Percentiles rank a stretch among this genome's conserved stretches.
Conservation (phyloP, 2,329 filamentous ascomycete genomes). For the Ophiostoma sp. region DNA sequence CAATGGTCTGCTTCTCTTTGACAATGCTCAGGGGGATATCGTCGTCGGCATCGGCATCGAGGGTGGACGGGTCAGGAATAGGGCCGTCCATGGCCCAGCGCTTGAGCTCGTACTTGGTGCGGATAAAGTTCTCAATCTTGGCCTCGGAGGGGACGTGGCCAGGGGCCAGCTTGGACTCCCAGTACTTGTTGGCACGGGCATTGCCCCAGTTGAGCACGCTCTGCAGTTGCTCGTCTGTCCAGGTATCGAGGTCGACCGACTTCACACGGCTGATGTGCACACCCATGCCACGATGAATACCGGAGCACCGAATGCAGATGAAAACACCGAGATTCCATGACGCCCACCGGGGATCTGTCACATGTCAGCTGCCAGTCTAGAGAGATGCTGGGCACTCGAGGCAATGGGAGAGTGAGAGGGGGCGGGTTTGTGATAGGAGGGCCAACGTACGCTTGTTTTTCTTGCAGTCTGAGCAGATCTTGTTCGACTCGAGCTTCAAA, state of each 20-base stretch:
- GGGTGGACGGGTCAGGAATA: conserved; percentile 83
- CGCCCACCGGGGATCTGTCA: conserved; percentile 88
- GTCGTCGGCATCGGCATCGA: conserved; percentile 81
- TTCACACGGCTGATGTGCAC: conserved; percentile 98
- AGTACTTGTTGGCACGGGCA: conserved; percentile 94
- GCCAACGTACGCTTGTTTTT: conserved; percentile 79
- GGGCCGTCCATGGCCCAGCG: conserved; percentile 98
- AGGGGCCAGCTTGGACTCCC: conserved; percentile 88
- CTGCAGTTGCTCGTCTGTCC: conserved; percentile 96
- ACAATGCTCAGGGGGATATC: conserved; percentile 63
- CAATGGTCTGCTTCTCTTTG: conserved; percentile 61
- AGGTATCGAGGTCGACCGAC: conserved; percentile 93
- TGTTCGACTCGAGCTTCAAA: conserved; percentile 91
- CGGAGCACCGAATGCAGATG: conserved; percentile 95
- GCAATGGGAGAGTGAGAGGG: neutral
- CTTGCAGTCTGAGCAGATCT: conserved; percentile 97
- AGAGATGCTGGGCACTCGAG: neutral
- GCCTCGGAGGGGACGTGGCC: conserved; percentile 91
- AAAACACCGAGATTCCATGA: conserved; percentile 98
- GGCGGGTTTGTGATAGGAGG: neutral
- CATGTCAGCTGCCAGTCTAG: neutral
- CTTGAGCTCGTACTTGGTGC: conserved; percentile 98
- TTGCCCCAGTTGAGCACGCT: conserved; percentile 96
- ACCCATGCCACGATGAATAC: conserved; percentile 97
- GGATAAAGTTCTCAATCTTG: conserved; percentile 99